Percentiles rank a stretch among this genome's conserved stretches.
phyloP scores from a whole-genome alignment of 352 stramenopile genomes.

The Phytophthora colocasiae region DNA sequence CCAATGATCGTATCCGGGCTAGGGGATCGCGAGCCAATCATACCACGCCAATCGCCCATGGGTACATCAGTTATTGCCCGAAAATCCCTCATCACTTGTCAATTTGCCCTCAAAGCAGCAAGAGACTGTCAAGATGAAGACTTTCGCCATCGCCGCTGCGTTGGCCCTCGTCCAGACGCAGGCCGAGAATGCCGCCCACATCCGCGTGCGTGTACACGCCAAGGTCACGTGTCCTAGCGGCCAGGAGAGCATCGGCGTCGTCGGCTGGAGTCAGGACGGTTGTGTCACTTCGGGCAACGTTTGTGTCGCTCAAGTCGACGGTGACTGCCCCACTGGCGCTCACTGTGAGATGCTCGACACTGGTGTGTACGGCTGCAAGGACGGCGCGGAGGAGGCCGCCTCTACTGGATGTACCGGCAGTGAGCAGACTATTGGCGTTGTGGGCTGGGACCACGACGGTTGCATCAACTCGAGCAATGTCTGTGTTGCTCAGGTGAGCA shows the following conservation, averaged over 20 bases:
- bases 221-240: constrained; percentile 29
- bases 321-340: constrained; percentile 24
- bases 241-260: constrained; percentile 29
- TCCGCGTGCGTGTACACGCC: constrained; percentile 40
- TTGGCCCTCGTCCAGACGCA: constrained; percentile 32
- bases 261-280: constrained; percentile 18
- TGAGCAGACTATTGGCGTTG: constrained; percentile 25
- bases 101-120: constrained; percentile 26
- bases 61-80: constrained; percentile 2
- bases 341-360: constrained; percentile 36
- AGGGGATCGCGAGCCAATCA: constrained; percentile 17
- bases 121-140: constrained; percentile 43
- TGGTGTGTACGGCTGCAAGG: constrained; percentile 35
- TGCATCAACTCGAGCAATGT: constrained; percentile 27
- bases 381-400: constrained; percentile 13
- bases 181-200: constrained; percentile 33
- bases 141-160: constrained; percentile 26
- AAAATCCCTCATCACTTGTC: constrained; percentile 29
- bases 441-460: constrained; percentile 30
- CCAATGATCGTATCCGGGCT: constrained; percentile 5
- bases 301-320: constrained; percentile 29
- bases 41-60: constrained; percentile 8
- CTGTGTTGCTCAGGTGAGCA: constrained; percentile 36
- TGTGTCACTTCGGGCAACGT: constrained; percentile 12
- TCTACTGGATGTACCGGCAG: constrained; percentile 12